phyloP scores from a whole-genome alignment of 2,329 filamentous ascomycete genomes.

The Neofusicoccum umdonicola region DNA sequence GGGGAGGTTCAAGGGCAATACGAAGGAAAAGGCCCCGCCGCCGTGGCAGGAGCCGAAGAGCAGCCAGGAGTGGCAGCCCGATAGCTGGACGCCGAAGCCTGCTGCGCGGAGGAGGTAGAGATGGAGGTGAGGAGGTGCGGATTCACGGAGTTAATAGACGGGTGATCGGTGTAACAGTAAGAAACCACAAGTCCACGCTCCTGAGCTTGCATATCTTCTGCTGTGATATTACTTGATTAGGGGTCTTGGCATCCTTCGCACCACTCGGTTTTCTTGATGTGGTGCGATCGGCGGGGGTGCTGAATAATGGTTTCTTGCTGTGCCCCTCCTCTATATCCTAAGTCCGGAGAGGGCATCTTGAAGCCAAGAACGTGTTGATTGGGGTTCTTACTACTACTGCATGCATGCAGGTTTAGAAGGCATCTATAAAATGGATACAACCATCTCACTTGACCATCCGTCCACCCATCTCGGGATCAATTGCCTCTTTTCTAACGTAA shows the following conservation, averaged over 20 bases:
- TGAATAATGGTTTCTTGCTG: slow-evolving; percentile 1
- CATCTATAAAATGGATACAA: not conserved
- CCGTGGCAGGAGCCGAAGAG: slow-evolving; percentile 42
- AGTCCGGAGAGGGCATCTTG: not conserved
- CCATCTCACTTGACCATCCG: not conserved
- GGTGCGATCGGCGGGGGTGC: not conserved
- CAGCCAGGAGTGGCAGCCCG: slow-evolving; percentile 48
- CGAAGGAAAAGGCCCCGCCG: slow-evolving; percentile 26
- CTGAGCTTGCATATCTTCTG: not conserved
- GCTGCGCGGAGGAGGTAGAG: slow-evolving; percentile 29
- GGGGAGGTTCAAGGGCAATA: slow-evolving; percentile 27
- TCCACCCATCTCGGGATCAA: not conserved
- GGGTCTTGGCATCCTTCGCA: not conserved
- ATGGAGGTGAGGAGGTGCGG: not conserved
- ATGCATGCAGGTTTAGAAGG: not conserved
- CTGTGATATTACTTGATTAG: not conserved
- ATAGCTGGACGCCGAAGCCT: slow-evolving; percentile 42
- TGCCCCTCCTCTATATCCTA: not conserved
- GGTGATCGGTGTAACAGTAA: not conserved
- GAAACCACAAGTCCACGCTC: not conserved
- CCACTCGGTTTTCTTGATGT: not conserved
- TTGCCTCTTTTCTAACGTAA: not conserved
- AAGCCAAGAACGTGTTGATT: not conserved
- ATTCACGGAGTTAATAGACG: not conserved
- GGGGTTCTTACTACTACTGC: not conserved